Percentiles rank a stretch among this genome's conserved stretches.
These are phyloP conservation scores for Phytophthora sp. DNA, from an alignment of 352 stramenopile genomes.

Conservation along the genomic window DNA sequence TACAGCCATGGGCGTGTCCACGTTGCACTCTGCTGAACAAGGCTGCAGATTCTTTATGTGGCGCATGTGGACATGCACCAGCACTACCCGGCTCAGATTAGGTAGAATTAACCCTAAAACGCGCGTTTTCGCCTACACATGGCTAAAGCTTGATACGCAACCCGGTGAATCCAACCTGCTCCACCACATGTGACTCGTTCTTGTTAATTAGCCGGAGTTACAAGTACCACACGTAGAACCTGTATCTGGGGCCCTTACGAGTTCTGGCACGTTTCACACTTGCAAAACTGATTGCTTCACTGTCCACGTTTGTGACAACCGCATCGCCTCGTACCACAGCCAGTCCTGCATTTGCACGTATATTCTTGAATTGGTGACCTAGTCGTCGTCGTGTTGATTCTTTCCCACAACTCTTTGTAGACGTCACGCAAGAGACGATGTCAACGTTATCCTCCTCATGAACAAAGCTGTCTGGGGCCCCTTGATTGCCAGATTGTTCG, in stretches of 20 bases:
- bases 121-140: no score
- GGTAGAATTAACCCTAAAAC: no score
- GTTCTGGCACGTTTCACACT: background rate
- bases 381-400: background rate
- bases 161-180: no score
- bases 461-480: background rate
- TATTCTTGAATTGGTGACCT: background rate
- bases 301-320: background rate
- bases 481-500: background rate
- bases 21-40: conserved; percentile 81
- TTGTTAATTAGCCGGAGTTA: no score
- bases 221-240: no score
- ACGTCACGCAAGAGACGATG: background rate
- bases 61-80: conserved; percentile 52
- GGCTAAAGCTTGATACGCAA: no score
- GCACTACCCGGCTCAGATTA: background rate
- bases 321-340: no score
- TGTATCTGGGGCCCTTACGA: no score
- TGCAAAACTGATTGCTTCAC: background rate
- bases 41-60: conserved; percentile 38
- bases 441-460: background rate
- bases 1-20: conserved; percentile 68
- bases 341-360: background rate
- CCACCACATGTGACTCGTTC: no score
- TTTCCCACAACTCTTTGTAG: background rate